These are phyloP conservation scores for Chaetomium fimeti DNA, from an alignment of 495 filamentous ascomycete species.

Conservation along the genomic window DNA sequence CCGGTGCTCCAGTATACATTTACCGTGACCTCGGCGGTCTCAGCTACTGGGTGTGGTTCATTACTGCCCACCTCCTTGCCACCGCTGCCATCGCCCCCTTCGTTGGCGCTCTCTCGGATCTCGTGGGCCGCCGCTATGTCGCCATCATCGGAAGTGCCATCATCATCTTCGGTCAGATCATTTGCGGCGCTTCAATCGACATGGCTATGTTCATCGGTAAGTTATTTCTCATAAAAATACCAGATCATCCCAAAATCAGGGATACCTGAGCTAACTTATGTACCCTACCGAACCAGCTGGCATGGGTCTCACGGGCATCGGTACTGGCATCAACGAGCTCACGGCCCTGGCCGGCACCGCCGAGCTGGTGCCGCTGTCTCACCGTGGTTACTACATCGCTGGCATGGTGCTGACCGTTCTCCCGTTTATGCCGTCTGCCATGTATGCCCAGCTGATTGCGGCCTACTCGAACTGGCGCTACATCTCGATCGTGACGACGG, in stretches of 20 bases:
- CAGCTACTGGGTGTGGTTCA: conserved; percentile 72
- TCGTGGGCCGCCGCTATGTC: conserved; percentile 66
- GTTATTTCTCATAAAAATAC: conserved; percentile 10
- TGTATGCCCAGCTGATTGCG: conserved; percentile 70
- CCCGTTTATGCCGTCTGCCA: conserved; percentile 65
- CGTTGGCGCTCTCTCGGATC: conserved; percentile 67
- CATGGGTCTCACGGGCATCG: conserved; percentile 20
- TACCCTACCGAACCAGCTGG: conserved; percentile 29
- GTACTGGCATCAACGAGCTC: conserved; percentile 30
- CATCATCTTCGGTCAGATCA: conserved; percentile 64
- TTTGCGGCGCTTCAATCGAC: conserved; percentile 59
- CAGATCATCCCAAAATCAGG: neutral
- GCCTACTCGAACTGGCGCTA: conserved; percentile 61
- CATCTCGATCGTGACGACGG: conserved; percentile 58
- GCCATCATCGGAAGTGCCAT: conserved; percentile 59
- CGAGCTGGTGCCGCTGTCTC: conserved; percentile 65
- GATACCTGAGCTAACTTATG: neutral
- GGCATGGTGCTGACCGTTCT: conserved; percentile 65
- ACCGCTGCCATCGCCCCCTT: conserved; percentile 70
- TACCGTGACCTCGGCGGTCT: conserved; percentile 64
- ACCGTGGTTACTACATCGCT: conserved; percentile 68
- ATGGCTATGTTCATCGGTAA: conserved; percentile 72
- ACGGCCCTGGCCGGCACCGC: conserved; percentile 52
- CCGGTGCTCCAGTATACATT: conserved; percentile 43
- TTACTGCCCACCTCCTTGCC: conserved; percentile 64